phyloP scores from a whole-genome alignment of 257 asterid species.

The Henckelia pumila region DNA sequence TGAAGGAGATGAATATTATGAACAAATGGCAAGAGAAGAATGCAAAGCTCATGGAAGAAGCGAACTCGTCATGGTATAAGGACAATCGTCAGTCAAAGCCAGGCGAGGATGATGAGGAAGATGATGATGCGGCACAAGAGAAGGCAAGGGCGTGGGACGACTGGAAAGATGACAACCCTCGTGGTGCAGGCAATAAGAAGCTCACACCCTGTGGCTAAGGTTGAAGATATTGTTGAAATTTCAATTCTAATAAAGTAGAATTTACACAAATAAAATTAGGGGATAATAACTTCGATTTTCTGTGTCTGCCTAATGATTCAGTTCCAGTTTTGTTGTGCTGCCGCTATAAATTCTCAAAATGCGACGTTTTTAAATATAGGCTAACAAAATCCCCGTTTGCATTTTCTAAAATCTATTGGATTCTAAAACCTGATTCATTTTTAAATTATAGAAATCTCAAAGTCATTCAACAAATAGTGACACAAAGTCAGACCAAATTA shows the following conservation, averaged over 20 bases:
- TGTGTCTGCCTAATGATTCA: no score
- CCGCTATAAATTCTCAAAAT: no score
- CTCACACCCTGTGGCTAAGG: slow-evolving; percentile 91
- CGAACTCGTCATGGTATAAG: slow-evolving; percentile 82
- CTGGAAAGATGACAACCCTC: slow-evolving; percentile 99
- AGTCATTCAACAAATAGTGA: no score
- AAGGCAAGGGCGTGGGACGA: slow-evolving; percentile 98
- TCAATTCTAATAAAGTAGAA: not conserved
- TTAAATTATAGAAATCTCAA: no score
- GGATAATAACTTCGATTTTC: not conserved
- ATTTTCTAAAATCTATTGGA: no score
- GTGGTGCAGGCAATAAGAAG: slow-evolving; percentile 96
- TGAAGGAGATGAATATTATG: slow-evolving; percentile 97
- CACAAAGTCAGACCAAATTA: no score
- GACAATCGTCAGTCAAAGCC: slow-evolving; percentile 47
- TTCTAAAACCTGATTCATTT: no score
- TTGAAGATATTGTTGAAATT: not conserved
- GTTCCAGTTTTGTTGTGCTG: not conserved
- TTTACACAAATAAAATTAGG: not conserved
- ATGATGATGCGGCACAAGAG: slow-evolving; percentile 84
- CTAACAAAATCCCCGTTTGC: no score
- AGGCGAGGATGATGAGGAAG: slow-evolving; percentile 54
- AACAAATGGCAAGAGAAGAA: slow-evolving; percentile 84
- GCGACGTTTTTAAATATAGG: no score
- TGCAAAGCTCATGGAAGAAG: slow-evolving; percentile 79